A percentile compares a stretch with the other conserved stretches of the same genome.
Conservation (phyloP, 345 rosid species). For the Hypericum perforatum region DNA sequence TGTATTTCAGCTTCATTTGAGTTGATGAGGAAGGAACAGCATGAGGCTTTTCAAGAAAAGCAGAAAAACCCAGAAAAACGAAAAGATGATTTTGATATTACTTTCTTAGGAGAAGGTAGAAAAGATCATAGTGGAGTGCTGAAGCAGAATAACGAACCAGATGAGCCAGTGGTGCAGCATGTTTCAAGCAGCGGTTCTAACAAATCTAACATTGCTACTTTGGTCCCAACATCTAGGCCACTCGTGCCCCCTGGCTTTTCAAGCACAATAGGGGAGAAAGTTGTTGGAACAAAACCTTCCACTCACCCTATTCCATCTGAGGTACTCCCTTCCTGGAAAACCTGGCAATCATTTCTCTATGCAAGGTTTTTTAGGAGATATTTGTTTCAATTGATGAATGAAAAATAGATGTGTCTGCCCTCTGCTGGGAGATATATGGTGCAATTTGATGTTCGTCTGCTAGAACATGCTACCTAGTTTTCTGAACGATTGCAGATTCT, state of each 20-base stretch:
- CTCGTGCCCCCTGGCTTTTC: conserved; percentile 97
- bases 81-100: conserved; percentile 57
- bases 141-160: conserved; percentile 24
- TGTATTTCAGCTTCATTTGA: conserved; percentile 67
- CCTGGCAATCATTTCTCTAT: background rate
- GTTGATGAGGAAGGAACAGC: conserved; percentile 92
- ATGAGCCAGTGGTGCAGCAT: too few relatives aligned
- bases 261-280: conserved; percentile 35
- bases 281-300: conserved; percentile 37
- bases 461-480: too few relatives aligned
- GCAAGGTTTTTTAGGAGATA: too few relatives aligned
- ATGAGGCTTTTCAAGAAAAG: conserved; percentile 67
- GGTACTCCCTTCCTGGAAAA: conserved; percentile 25
- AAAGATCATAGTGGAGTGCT: conserved; percentile 44
- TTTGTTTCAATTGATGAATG: too few relatives aligned
- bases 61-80: conserved; percentile 54
- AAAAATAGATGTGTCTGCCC: too few relatives aligned
- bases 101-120: conserved; percentile 50
- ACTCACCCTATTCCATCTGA: conserved; percentile 29
- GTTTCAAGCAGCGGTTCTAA: conserved; percentile 23
- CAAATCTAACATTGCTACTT: conserved; percentile 33
- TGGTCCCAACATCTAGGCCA: conserved; percentile 63
- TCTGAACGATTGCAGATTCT: too few relatives aligned
- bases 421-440: too few relatives aligned
- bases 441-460: too few relatives aligned